Evolutionary conservation across 352 stramenopile species (phyloP).

Genomic region (Thraustochytrium sp.): DNA sequence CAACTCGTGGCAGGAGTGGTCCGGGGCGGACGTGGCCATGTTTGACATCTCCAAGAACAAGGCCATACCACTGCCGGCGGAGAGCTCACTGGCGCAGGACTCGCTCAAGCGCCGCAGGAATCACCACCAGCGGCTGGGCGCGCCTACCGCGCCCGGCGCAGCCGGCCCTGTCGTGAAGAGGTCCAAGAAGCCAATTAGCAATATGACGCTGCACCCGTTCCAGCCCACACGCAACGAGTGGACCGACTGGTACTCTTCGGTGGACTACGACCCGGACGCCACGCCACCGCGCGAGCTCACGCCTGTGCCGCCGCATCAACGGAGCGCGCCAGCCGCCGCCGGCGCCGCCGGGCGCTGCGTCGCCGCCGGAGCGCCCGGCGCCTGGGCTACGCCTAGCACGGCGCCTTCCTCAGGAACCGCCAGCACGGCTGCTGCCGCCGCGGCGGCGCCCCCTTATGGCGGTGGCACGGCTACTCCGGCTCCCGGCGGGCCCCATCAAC

Average conservation of each 20-base stretch:
- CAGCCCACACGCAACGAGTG: slow-evolving; percentile 40
- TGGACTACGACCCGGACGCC: too few species aligned
- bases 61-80: background rate
- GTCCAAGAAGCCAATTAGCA: background rate
- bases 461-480: too few species aligned
- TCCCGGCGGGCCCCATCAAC: too few species aligned
- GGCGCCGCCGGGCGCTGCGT: too few species aligned
- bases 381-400: background rate
- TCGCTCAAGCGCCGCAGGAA: background rate
- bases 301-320: too few species aligned
- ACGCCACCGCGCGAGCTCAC: too few species aligned
- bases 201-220: slow-evolving; percentile 37
- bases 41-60: slow-evolving; percentile 31
- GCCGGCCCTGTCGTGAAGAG: too few species aligned
- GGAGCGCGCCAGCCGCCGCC: too few species aligned
- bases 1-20: slow-evolving; percentile 19
- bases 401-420: too few species aligned
- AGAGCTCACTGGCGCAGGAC: background rate
- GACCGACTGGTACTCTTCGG: slow-evolving; percentile 28
- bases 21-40: background rate
- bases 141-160: background rate
- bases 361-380: too few species aligned
- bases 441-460: too few species aligned
- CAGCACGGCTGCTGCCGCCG: too few species aligned
- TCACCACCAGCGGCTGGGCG: background rate